Evolutionary conservation across 768 basidiomycete species (phyloP), one percentile per base, ranked within the genome.

Genomic region (Termitomyces sp.): DNA sequence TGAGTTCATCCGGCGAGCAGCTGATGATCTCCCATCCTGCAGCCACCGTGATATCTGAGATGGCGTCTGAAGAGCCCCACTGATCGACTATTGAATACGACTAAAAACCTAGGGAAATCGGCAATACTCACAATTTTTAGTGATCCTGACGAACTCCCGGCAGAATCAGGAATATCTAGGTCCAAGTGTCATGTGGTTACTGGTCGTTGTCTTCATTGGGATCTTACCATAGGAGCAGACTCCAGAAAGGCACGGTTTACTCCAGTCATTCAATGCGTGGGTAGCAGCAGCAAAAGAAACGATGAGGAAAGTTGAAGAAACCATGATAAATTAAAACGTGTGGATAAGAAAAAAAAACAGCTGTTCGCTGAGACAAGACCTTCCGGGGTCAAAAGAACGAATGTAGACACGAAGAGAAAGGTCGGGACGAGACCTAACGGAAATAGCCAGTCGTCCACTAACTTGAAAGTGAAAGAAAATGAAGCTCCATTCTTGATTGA

Each of bases 11-110:
- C 3, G 76, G 66, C 33, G 74, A 69, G 63, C 83, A 84, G 37
- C 71, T 74, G 22, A 82, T 62, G 42, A 83, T 81, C 30, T 74
- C 70, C 82, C 82, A 84, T 26, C 82, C 83, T 20, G 77, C 82
- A 5, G 80, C 79, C n/a, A 72, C 58, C 2, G 79, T 78, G 39
- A 79, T 74, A 56, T 79, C 78, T 8, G 76, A 71, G 22, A 79
- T 79, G 10, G 76, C 68, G 39, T 62, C 64, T 1, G 63, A 36
- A 9, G 72, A 56, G 5, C 76, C 76, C 76, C 74, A 79, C 79
- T 78, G 37, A 2, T 37, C 32, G 26, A 18, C 24, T 20, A 2
- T 48, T 40, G 20, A 50, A 56, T 18, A 42, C 16, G 16, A n/a
- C 18, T 18, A 14, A 20, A 18, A 18, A 26, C 14, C 16, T 12